These are phyloP conservation scores for Peronospora belbahrii DNA, from an alignment of 352 stramenopile species.

Conservation along the genomic window DNA sequence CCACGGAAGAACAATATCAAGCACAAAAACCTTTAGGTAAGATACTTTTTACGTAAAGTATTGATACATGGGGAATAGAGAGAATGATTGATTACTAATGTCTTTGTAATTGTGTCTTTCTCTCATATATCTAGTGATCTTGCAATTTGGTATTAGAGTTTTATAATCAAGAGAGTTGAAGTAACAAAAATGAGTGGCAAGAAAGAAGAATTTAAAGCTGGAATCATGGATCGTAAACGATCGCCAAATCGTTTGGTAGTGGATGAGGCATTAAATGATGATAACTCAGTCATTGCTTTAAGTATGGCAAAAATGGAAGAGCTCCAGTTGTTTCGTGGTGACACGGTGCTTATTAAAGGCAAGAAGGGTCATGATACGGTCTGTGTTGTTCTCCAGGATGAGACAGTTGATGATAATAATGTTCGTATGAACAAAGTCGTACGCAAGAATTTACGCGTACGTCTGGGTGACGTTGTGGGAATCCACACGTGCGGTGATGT, in stretches of 20 bases:
- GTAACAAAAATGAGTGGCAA: constrained; percentile 27
- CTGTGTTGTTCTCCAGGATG: constrained; percentile 96
- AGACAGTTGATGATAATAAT: constrained; percentile 95
- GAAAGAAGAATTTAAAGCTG: constrained; percentile 79
- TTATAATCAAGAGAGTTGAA: no score
- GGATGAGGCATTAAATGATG: constrained; percentile 95
- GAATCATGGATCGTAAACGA: constrained; percentile 90
- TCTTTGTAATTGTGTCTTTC: no score
- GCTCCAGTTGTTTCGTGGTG: constrained; percentile 97
- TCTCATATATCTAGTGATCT: no score
- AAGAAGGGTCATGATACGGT: constrained; percentile 98
- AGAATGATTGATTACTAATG: no score
- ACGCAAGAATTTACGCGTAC: constrained; percentile 97
- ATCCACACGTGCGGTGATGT: constrained; percentile 95
- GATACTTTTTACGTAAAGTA: no score
- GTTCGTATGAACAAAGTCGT: constrained; percentile 99
- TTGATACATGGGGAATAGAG: no score
- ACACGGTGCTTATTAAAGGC: constrained; percentile 99
- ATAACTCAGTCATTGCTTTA: constrained; percentile 95
- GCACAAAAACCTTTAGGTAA: no score
- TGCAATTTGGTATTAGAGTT: no score
- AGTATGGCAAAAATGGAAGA: constrained; percentile 97
- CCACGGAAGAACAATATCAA: constrained; percentile 20
- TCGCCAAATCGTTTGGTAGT: constrained; percentile 98
- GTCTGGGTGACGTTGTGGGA: constrained; percentile 96